phyloP scores from a whole-genome alignment of 148 eudicot species.

The Vaccinium vitisidaea region DNA sequence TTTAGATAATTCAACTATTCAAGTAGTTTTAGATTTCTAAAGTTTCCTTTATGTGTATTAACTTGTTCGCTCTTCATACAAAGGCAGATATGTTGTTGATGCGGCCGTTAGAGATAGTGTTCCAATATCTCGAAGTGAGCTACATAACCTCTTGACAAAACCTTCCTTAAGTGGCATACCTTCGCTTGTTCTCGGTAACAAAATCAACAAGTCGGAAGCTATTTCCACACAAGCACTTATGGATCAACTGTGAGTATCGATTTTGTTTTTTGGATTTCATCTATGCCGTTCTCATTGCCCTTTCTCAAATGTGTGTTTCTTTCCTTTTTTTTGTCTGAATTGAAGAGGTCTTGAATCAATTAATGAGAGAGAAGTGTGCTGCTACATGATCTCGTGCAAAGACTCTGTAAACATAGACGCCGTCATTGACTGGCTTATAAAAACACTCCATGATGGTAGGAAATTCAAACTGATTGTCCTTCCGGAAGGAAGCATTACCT shows the following conservation, averaged over 20 bases:
- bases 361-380: constrained; percentile 55
- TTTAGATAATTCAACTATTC: too few species aligned
- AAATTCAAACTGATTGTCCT: too few species aligned
- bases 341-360: constrained; percentile 56
- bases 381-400: too few species aligned
- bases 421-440: constrained; percentile 81
- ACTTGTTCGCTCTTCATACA: background rate
- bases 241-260: constrained; percentile 45
- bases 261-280: background rate
- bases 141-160: constrained; percentile 45
- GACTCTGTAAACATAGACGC: constrained; percentile 41
- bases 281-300: background rate
- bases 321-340: background rate
- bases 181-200: constrained; percentile 50
- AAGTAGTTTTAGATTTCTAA: too few species aligned
- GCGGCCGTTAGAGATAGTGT: constrained; percentile 37
- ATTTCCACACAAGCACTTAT: constrained; percentile 37
- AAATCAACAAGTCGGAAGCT: constrained; percentile 48
- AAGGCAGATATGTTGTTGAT: constrained; percentile 81
- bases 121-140: constrained; percentile 25
- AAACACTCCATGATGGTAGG: constrained; percentile 56
- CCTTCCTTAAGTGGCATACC: constrained; percentile 47
- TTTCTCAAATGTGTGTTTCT: background rate
- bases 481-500: too few species aligned
- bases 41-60: background rate